phyloP scores from a whole-genome alignment of 805 yeast species.

The Kodamaea fukazawae region DNA sequence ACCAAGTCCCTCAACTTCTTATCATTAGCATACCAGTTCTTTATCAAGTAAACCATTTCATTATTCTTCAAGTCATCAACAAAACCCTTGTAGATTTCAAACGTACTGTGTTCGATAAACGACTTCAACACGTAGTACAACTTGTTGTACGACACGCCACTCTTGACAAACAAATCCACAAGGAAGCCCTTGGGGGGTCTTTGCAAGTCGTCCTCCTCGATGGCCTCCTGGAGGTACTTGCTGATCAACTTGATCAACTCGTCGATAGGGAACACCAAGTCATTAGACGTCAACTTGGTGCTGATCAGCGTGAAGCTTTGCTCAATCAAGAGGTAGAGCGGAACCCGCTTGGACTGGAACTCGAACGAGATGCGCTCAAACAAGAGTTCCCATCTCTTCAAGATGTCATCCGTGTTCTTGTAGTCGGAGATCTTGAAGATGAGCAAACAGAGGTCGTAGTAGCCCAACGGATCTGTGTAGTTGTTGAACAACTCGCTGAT shows the following conservation, averaged over 20 bases:
- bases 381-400: slow-evolving; percentile 74
- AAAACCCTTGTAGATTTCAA: slow-evolving; percentile 51
- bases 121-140: slow-evolving; percentile 63
- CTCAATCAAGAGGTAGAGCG: slow-evolving; percentile 37
- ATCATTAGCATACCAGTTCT: slow-evolving; percentile 66
- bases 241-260: slow-evolving; percentile 65
- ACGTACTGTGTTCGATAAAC: slow-evolving; percentile 56
- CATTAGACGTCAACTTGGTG: slow-evolving; percentile 60
- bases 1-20: slow-evolving; percentile 59
- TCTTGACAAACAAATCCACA: slow-evolving; percentile 58
- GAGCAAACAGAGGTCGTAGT: slow-evolving; percentile 74
- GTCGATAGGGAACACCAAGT: slow-evolving; percentile 76
- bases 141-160: slow-evolving; percentile 64
- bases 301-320: slow-evolving; percentile 54
- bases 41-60: slow-evolving; percentile 64
- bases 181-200: slow-evolving; percentile 52
- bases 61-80: slow-evolving; percentile 18
- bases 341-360: slow-evolving; percentile 26
- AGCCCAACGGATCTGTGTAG: slow-evolving; percentile 84
- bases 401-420: slow-evolving; percentile 78
- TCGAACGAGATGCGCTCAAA: slow-evolving; percentile 50
- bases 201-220: slow-evolving; percentile 32
- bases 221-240: slow-evolving; percentile 46
- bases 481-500: slow-evolving; percentile 81
- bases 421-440: slow-evolving; percentile 83